Conservation (phyloP, 495 filamentous ascomycete species). For the Stereocaulon alpinum region DNA sequence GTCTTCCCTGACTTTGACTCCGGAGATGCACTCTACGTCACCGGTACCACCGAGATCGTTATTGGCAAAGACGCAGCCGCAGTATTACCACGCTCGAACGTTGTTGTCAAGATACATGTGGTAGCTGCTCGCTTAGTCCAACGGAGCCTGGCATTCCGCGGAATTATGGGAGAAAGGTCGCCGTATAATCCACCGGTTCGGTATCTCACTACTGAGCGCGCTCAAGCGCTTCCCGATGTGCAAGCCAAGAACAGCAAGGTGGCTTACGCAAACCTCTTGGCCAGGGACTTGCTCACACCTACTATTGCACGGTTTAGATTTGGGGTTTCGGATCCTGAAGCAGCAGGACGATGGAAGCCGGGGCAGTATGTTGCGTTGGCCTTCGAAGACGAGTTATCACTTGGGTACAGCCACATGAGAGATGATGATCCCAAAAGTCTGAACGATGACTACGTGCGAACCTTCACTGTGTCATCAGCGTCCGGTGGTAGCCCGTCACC, state of each 20-base stretch:
- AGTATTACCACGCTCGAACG: constrained; percentile 56
- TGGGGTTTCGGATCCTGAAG: constrained; percentile 36
- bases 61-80: constrained; percentile 46
- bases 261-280: constrained; percentile 41
- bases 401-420: constrained; percentile 71
- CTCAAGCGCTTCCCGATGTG: constrained; percentile 23
- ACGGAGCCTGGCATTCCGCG: constrained; percentile 55
- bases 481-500: constrained; percentile 36
- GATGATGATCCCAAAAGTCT: constrained; percentile 65
- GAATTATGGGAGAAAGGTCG: constrained; percentile 42
- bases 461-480: constrained; percentile 62
- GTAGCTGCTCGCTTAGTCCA: constrained; percentile 49
- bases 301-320: constrained; percentile 56
- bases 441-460: constrained; percentile 75
- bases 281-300: constrained; percentile 48
- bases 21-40: constrained; percentile 59
- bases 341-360: constrained; percentile 43
- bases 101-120: constrained; percentile 58
- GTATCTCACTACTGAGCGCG: constrained; percentile 41
- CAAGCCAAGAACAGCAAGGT: constrained; percentile 19
- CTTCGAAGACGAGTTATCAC: constrained; percentile 53
- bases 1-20: constrained; percentile 62
- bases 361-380: constrained; percentile 69
- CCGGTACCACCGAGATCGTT: constrained; percentile 54
- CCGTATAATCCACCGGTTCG: constrained; percentile 64